phyloP scores from a whole-genome alignment of 805 yeast species.

The Candida awuae region DNA sequence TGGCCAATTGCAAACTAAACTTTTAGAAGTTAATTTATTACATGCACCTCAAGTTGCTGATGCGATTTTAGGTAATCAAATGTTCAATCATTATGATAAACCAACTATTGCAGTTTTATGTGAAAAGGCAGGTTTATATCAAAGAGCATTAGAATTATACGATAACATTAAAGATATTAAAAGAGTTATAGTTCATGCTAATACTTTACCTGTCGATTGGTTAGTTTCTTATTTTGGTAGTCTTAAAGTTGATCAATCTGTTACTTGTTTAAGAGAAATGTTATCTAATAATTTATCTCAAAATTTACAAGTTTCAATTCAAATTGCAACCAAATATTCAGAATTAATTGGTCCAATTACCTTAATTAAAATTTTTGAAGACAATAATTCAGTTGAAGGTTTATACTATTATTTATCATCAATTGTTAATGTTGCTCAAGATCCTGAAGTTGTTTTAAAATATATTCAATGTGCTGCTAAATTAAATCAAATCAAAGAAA shows the following conservation, averaged over 20 bases:
- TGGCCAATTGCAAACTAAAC: conserved; percentile 91
- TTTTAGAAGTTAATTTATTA: conserved; percentile 82
- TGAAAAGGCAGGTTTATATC: conserved; percentile 92
- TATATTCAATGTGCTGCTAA: conserved; percentile 92
- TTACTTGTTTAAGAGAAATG: conserved; percentile 81
- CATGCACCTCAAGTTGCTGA: conserved; percentile 99
- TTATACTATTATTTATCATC: conserved; percentile 89
- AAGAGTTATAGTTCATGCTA: conserved; percentile 85
- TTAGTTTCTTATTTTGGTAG: conserved; percentile 86
- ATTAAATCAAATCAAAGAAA: conserved; percentile 84
- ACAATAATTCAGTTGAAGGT: conserved; percentile 87
- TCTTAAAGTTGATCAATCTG: conserved; percentile 87
- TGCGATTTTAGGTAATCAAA: conserved; percentile 91
- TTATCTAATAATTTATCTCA: conserved; percentile 64
- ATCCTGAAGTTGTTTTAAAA: conserved; percentile 90
- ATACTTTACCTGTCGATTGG: conserved; percentile 86
- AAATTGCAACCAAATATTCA: conserved; percentile 93
- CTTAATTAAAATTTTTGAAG: conserved; percentile 87
- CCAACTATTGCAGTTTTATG: conserved; percentile 86
- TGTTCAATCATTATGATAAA: conserved; percentile 93
- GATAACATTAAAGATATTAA: conserved; percentile 93
- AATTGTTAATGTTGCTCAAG: conserved; percentile 88
- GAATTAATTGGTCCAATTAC: conserved; percentile 84
- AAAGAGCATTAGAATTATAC: conserved; percentile 93
- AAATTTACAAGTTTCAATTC: conserved; percentile 87